phyloP scores from a whole-genome alignment of 768 basidiomycete species.

The Xanthoconium stramineum region DNA sequence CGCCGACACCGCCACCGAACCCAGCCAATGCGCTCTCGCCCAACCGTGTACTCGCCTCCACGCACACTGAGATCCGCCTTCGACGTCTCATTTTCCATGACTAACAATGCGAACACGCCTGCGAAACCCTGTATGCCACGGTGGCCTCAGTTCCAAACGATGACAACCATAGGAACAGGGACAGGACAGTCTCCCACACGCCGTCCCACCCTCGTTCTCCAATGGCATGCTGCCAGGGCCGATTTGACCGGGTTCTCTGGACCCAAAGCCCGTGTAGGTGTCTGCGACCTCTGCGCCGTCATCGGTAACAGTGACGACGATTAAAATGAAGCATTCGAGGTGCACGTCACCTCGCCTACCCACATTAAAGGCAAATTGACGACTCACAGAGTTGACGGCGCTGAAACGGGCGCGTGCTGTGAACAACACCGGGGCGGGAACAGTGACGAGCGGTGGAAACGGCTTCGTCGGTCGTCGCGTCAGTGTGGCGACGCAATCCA shows the following conservation, averaged over 20 bases:
- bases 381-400: constrained; percentile 42
- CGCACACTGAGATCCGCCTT: constrained; percentile 15
- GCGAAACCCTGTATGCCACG: constrained; percentile 20
- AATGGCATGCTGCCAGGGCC: too few species aligned
- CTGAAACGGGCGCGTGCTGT: constrained; percentile 31
- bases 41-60: constrained; percentile 6
- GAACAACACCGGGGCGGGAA: constrained; percentile 1
- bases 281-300: background rate
- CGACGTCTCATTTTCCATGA: constrained; percentile 24
- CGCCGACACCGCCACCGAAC: constrained; percentile 51
- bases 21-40: constrained; percentile 50
- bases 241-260: too few species aligned
- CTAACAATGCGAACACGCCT: constrained; percentile 28
- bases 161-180: too few species aligned
- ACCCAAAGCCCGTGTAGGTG: too few species aligned
- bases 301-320: background rate
- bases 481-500: constrained; percentile 6
- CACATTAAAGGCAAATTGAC: too few species aligned
- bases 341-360: background rate
- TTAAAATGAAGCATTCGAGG: background rate
- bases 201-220: constrained; percentile 14
- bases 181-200: background rate
- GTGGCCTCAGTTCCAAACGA: background rate
- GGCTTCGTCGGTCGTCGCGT: constrained; percentile 1
- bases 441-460: background rate